Conservation (phyloP, 2,329 filamentous ascomycete species). For the Sporothrix euskadiensis region DNA sequence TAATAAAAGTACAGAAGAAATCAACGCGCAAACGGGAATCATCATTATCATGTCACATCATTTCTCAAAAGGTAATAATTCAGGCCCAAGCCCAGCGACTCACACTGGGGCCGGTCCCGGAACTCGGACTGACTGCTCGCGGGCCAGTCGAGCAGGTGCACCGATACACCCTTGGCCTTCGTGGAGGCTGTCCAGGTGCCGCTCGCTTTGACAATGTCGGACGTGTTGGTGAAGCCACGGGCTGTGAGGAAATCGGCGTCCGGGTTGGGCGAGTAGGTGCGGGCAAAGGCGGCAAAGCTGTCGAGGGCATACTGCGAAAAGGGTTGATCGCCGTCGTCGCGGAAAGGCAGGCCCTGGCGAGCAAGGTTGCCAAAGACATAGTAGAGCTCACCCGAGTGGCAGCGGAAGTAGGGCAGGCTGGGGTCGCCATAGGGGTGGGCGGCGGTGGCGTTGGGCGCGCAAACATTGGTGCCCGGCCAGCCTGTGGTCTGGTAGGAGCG, state of each 20-base stretch:
- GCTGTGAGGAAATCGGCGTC: slow-evolving; percentile 46
- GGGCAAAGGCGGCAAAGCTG: slow-evolving; percentile 53
- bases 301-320: slow-evolving; percentile 48
- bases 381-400: slow-evolving; percentile 58
- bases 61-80: slow-evolving; percentile 42
- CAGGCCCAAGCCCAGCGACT: slow-evolving; percentile 48
- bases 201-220: slow-evolving; percentile 35
- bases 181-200: slow-evolving; percentile 42
- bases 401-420: slow-evolving; percentile 49
- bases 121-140: slow-evolving; percentile 43
- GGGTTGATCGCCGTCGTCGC: slow-evolving; percentile 47
- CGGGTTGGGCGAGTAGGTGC: slow-evolving; percentile 54
- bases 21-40: not conserved
- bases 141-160: slow-evolving; percentile 51
- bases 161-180: slow-evolving; percentile 42
- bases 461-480: slow-evolving; percentile 55
- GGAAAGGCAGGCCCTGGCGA: slow-evolving; percentile 44
- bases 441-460: slow-evolving; percentile 45
- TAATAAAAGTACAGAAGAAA: not conserved
- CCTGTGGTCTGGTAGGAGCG: slow-evolving; percentile 55
- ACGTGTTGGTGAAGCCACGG: slow-evolving; percentile 43
- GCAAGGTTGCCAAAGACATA: slow-evolving; percentile 56
- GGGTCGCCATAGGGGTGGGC: slow-evolving; percentile 47
- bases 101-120: slow-evolving; percentile 54
- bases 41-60: slow-evolving; percentile 18